Evolutionary conservation across 2,329 filamentous ascomycete species (phyloP).

Genomic region (Penicillium oxalicum): DNA sequence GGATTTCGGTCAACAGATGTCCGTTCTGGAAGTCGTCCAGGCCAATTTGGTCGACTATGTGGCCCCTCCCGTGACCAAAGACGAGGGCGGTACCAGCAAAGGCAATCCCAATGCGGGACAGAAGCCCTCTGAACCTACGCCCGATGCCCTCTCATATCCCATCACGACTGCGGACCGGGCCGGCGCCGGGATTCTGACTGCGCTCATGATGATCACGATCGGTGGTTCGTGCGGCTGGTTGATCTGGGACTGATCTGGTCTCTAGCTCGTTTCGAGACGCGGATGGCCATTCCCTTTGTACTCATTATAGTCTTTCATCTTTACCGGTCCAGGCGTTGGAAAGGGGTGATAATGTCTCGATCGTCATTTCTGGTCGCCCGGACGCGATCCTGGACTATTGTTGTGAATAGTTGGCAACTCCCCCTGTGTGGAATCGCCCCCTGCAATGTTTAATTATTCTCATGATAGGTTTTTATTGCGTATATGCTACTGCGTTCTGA

Average conservation of each 20-base stretch:
- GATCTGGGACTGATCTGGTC: conserved; percentile 23
- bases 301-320: neutral
- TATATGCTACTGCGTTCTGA: no score
- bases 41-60: conserved; percentile 28
- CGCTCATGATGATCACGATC: conserved; percentile 30
- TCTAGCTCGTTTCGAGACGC: neutral
- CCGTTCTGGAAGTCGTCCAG: conserved; percentile 32
- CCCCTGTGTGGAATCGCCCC: no score
- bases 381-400: no score
- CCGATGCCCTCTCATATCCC: conserved; percentile 9
- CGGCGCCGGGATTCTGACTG: conserved; percentile 41
- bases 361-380: no score
- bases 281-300: no score
- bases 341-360: no score
- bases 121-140: conserved; percentile 9
- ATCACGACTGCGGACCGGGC: conserved; percentile 36
- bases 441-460: no score
- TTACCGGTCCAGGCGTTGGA: neutral
- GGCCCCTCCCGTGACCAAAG: conserved; percentile 26
- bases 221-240: conserved; percentile 36
- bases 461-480: no score
- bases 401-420: no score
- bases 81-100: conserved; percentile 29
- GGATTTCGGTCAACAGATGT: conserved; percentile 40
- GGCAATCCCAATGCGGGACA: conserved; percentile 28